Base-by-base conservation (phyloP, 2,329 filamentous ascomycete genomes). In the Talaromyces sp. region DNA sequence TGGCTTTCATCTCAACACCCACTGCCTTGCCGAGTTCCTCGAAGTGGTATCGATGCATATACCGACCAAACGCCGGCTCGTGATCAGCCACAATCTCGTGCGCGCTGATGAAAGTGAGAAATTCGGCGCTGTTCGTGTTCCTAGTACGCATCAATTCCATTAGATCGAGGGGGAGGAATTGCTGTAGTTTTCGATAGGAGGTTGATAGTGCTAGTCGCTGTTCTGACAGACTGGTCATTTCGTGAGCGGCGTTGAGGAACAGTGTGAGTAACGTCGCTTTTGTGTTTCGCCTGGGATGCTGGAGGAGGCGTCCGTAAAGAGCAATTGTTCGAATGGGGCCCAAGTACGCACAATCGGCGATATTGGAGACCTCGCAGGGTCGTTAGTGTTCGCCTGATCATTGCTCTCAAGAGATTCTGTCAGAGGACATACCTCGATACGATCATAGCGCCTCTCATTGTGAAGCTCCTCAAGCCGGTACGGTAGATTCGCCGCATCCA, bases 191-290 rank as follows among this genome's bases (percentile, higher is more conserved):
- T 18, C 12, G 23, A 14, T 40, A 25, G 44, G 25, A 42, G 4
- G 12, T 39, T 39, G 37, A 16, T 6, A 39, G 14, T 39, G 37
- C 5, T 16, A 39, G 37, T 1, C 21, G 28, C 6, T 23, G 18
- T 23, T 46, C 42, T 8, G 8, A 6, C 1, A 46, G 3, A 11
- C 5, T 46, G 23, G 42, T 23, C 42, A 23, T 25, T 31, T 75
- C 67, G 1, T 52, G 11, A 21, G 75, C 65, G 1, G 75, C 77
- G 63, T 78, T 78, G 56, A 77, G 66, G 69, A 79, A 81, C 0
- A 79, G 70, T 9, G 74, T 73, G n/a, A 82, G 62, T 0, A 81
- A 68, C 0, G 76, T 77, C 1, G 79, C 79, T 31, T 77, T 69
- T 0, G 73, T 71, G 62, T 80, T 81, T 6, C 71, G 48, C 1